Base-by-base conservation (phyloP, 352 stramenopile species). In the Globisporangium cystogenes region DNA sequence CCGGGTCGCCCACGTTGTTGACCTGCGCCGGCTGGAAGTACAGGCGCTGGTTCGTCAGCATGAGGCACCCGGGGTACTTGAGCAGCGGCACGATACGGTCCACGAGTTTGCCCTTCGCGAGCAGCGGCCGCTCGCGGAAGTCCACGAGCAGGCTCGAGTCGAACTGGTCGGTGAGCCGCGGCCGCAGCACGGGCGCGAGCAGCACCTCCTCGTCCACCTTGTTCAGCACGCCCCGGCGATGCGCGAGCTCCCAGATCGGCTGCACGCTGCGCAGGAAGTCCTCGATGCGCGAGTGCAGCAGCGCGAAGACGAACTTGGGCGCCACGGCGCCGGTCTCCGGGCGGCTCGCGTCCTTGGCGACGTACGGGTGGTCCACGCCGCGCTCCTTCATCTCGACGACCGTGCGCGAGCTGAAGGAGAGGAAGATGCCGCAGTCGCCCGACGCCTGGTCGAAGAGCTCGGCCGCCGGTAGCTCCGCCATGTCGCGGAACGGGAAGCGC, bases 11-110 rank as follows among this genome's bases (percentile, higher is more conserved):
- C 20, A 96, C 79, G 48, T 98, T 97, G 57, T 98, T 98, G 10
- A 98, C 59, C 47, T 88, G 65, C 15, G 88, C 83, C 7, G 91
- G 90, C 60, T 98, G 87, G 54, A 98, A 97, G 59, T 98, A 98
- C 12, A 98, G 52, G 18, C 70, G 64, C 47, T 74, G 47, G 10
- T 75, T 68, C 57, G 82, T 78, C 48, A 98, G 71, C 82, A 98
- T 96, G 24, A 98, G 35, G 51, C 82, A 94, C 1, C 93, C 92
- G 0, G 91, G 93, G 54, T 96, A 93, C 60, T 93, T 91, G 24
- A 97, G 73, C 31, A 98, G 55, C 39, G 93, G 91, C 51, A 90
- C 86, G 39, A 98, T 95, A 14, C 90, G 80, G 45, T 95, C 85
- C 12, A 96, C 87, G 0, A 87, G 53, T 45, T 96, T 90, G 15